Percentiles rank a stretch among this genome's conserved stretches.
phyloP scores from a whole-genome alignment of 148 eudicot species.

The Nepenthes gracilis region DNA sequence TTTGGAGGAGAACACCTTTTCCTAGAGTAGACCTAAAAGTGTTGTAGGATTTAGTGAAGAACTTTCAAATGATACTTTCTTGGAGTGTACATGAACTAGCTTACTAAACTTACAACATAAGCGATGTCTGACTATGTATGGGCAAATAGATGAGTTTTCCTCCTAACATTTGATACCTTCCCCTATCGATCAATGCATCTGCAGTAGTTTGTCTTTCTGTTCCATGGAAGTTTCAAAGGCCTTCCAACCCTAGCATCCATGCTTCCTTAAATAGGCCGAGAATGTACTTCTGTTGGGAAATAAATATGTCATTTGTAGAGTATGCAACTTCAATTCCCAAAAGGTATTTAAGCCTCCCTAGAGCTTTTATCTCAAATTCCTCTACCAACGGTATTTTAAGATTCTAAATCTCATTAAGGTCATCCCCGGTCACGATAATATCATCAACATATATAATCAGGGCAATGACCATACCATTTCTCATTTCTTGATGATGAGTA shows the following conservation, averaged over 20 bases:
- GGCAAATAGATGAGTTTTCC: slow-evolving; percentile 3
- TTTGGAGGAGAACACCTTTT: neutral
- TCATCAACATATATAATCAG: neutral
- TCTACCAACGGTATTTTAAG: neutral
- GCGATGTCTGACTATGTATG: neutral
- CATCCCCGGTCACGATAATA: neutral
- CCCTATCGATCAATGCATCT: neutral
- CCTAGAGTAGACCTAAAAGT: neutral
- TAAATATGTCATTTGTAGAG: slow-evolving; percentile 3
- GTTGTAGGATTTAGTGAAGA: neutral
- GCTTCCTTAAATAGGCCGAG: neutral
- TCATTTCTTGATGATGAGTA: neutral
- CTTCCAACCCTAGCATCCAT: neutral
- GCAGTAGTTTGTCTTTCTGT: neutral
- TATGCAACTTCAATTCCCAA: slow-evolving; percentile 1
- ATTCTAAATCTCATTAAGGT: neutral
- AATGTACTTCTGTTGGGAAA: slow-evolving; percentile 6
- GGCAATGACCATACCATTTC: neutral
- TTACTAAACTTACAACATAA: neutral
- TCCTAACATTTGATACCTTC: neutral
- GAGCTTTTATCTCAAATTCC: slow-evolving; percentile 2
- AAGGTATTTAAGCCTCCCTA: slow-evolving; percentile 2
- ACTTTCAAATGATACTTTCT: neutral
- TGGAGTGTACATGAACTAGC: neutral
- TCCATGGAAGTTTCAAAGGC: slow-evolving; percentile 4